Conservation (phyloP, 164 flowering plant genomes). For the Malania oleifera region DNA sequence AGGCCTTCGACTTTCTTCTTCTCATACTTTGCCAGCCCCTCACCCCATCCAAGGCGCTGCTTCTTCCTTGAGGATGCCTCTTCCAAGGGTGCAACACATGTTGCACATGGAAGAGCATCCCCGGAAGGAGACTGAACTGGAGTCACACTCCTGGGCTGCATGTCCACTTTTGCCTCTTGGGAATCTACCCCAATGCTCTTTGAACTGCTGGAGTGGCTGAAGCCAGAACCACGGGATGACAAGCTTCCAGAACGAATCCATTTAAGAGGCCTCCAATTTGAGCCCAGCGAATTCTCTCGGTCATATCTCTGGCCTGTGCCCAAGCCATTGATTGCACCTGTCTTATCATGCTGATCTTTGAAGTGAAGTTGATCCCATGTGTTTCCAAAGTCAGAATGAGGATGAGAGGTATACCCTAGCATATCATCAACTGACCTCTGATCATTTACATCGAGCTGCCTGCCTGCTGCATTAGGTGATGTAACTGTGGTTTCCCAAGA, state of each 20-base stretch:
- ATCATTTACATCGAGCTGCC: slow-evolving; percentile 32
- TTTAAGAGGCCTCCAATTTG: slow-evolving; percentile 69
- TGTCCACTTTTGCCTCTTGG: slow-evolving; percentile 36
- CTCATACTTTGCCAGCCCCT: slow-evolving; percentile 98
- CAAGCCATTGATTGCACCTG: slow-evolving; percentile 35
- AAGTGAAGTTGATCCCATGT: slow-evolving; percentile 33
- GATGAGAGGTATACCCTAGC: slow-evolving; percentile 29
- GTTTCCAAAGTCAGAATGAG: slow-evolving; percentile 38
- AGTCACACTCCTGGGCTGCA: slow-evolving; percentile 28
- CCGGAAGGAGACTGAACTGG: slow-evolving; percentile 51
- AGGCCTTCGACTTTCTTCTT: slow-evolving; percentile 80
- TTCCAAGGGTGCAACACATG: slow-evolving; percentile 36
- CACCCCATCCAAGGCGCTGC: slow-evolving; percentile 97
- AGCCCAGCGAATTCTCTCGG: slow-evolving; percentile 44
- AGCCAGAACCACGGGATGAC: slow-evolving; percentile 77
- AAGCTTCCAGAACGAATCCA: slow-evolving; percentile 80
- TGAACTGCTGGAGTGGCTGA: slow-evolving; percentile 66
- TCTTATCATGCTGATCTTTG: slow-evolving; percentile 54
- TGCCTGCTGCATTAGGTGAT: slow-evolving; percentile 22
- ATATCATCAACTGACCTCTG: slow-evolving; percentile 52
- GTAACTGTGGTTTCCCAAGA: slow-evolving; percentile 42
- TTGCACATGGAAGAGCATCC: slow-evolving; percentile 41
- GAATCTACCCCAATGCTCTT: slow-evolving; percentile 56
- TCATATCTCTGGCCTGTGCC: slow-evolving; percentile 40
- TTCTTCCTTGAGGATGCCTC: slow-evolving; percentile 68